Conservation (phyloP, 495 filamentous ascomycete genomes). For the Hypoxylon fuscum region DNA sequence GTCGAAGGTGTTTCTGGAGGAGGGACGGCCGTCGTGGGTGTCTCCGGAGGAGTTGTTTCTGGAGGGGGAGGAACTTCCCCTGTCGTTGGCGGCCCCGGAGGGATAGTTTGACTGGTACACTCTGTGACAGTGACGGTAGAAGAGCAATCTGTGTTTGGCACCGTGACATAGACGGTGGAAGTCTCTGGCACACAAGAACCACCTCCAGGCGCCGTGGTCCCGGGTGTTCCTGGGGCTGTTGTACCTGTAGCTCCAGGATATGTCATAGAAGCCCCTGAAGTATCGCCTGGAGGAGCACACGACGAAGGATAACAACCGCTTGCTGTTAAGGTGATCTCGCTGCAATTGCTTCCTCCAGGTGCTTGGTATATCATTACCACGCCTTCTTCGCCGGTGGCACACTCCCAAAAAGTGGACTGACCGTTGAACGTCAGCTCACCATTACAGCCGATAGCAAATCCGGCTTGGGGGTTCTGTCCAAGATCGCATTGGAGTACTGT, state of each 20-base stretch:
- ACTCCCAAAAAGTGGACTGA: conserved; percentile 61
- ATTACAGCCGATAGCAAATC: conserved; percentile 60
- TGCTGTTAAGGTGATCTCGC: conserved; percentile 56
- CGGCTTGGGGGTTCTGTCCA: conserved; percentile 54
- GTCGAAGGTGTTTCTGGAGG: neutral
- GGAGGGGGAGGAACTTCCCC: too few species aligned
- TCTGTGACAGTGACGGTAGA: conserved; percentile 7
- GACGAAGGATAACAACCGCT: conserved; percentile 56
- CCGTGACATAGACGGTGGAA: conserved; percentile 13
- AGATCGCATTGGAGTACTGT: conserved; percentile 73
- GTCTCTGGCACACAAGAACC: conserved; percentile 16
- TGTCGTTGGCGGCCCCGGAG: too few species aligned
- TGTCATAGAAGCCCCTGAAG: neutral
- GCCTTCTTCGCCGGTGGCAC: conserved; percentile 59
- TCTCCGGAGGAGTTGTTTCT: neutral
- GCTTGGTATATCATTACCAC: conserved; percentile 63
- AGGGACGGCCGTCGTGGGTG: neutral
- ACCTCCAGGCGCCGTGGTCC: neutral
- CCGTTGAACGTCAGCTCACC: conserved; percentile 57
- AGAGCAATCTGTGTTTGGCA: conserved; percentile 5
- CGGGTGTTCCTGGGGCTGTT: neutral
- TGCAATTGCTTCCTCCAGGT: conserved; percentile 55
- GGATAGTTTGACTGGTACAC: neutral
- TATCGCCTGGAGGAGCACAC: too few species aligned
- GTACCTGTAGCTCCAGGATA: neutral